Evolutionary conservation across 164 flowering plant species (phyloP).

Genomic region (Pachysandra terminalis): DNA sequence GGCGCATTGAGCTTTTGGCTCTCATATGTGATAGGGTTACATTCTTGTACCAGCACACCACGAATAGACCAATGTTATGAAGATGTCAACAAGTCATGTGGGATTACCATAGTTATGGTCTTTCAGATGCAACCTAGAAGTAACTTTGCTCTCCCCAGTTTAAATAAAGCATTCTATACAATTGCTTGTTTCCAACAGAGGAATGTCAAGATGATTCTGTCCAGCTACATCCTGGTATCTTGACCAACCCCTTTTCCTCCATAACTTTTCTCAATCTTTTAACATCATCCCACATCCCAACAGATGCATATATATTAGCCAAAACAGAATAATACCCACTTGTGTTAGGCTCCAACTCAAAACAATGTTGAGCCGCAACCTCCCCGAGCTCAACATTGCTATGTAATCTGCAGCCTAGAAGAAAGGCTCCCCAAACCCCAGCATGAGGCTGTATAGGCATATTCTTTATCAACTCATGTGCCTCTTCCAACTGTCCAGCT

Average conservation of each 20-base stretch:
- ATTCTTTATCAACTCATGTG: conserved; percentile 27
- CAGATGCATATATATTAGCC: conserved; percentile 32
- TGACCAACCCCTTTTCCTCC: conserved; percentile 21
- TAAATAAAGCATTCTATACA: too few species aligned
- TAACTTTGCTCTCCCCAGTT: too few species aligned
- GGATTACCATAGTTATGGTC: too few species aligned
- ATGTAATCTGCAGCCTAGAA: conserved; percentile 31
- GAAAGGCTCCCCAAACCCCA: conserved; percentile 48
- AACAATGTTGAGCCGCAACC: conserved; percentile 34
- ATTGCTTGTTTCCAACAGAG: too few species aligned
- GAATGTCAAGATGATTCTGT: conserved; percentile 10
- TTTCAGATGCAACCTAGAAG: too few species aligned
- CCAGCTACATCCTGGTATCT: conserved; percentile 41
- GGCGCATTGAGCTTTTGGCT: too few species aligned
- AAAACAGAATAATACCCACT: conserved; percentile 31
- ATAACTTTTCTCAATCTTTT: conserved; percentile 18
- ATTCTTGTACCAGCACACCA: too few species aligned
- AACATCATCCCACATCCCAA: too few species aligned
- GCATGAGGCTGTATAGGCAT: conserved; percentile 37
- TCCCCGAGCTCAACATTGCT: conserved; percentile 38
- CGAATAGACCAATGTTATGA: too few species aligned
- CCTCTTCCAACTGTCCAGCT: conserved; percentile 38
- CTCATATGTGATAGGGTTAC: too few species aligned
- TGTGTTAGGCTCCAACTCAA: conserved; percentile 26
- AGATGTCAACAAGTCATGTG: too few species aligned